These are phyloP conservation scores for Ceratocystis albifundus DNA, from an alignment of 2,329 filamentous ascomycete genomes.

Conservation along the genomic window DNA sequence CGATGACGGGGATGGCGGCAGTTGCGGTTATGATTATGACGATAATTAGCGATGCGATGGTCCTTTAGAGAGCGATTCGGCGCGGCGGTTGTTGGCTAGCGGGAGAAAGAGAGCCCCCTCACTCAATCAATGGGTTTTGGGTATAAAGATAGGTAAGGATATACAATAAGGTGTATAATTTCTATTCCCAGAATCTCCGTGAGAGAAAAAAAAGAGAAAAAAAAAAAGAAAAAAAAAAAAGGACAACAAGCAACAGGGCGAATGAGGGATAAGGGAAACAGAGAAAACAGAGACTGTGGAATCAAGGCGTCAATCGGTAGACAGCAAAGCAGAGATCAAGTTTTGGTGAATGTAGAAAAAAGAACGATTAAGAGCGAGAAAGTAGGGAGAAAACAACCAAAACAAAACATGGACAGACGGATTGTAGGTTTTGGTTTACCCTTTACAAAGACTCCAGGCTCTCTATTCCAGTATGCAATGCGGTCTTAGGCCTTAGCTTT, in stretches of 20 bases:
- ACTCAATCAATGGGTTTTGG: constrained; percentile 2
- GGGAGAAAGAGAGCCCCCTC: background rate
- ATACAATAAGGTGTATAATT: background rate
- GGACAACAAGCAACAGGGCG: background rate
- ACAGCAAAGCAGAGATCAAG: background rate
- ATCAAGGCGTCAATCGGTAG: background rate
- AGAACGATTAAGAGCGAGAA: background rate
- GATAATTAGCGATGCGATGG: background rate
- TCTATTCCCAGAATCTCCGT: constrained; percentile 2
- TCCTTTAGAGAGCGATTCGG: background rate
- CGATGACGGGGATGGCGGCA: background rate
- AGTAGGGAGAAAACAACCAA: constrained; percentile 6
- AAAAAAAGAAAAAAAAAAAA: too few relatives aligned
- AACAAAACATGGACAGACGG: background rate
- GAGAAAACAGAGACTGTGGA: background rate
- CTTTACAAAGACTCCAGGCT: background rate
- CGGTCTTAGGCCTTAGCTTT: constrained; percentile 4
- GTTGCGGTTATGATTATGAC: background rate
- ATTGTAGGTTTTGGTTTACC: background rate
- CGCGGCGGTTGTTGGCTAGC: background rate
- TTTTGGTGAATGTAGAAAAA: background rate
- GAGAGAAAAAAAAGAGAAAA: too few relatives aligned
- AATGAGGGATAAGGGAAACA: background rate
- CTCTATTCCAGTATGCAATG: background rate
- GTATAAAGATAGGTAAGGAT: constrained; percentile 12